These are phyloP conservation scores for Ordospora pajunii DNA, from an alignment of 371 early-diverging fungal genomes.

Conservation along the genomic window DNA sequence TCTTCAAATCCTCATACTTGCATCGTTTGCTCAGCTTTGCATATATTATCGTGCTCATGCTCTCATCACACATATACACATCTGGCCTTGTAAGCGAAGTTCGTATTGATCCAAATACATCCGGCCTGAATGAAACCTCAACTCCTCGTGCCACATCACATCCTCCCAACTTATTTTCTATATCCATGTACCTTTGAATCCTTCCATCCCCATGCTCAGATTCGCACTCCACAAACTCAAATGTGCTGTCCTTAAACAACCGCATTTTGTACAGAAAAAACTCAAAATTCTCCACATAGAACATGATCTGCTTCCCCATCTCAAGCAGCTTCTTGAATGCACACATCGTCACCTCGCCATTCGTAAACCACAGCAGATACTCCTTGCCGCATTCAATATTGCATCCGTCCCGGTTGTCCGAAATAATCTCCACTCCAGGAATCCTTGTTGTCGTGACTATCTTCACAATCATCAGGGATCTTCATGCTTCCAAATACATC, in stretches of 20 bases:
- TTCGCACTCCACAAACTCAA: neutral
- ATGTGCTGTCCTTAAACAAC: neutral
- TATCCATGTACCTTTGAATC: neutral
- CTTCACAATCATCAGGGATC: neutral
- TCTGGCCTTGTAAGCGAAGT: neutral
- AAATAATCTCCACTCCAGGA: neutral
- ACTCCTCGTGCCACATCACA: neutral
- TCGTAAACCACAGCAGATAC: neutral
- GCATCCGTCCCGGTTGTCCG: neutral
- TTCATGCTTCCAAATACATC: neutral
- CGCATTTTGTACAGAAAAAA: slow-evolving; percentile 9
- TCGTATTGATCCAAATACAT: neutral
- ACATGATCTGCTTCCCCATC: neutral
- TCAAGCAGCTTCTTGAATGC: neutral
- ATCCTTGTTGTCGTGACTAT: neutral
- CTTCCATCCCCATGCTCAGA: neutral
- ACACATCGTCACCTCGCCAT: neutral
- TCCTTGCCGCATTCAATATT: neutral
- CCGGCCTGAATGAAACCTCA: neutral
- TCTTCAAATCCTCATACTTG: neutral
- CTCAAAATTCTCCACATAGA: slow-evolving; percentile 3
- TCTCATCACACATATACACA: neutral
- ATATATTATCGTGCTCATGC: neutral
- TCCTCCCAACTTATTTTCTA: neutral
- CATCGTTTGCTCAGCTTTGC: neutral